Base-by-base conservation (phyloP, 129 eudicot genomes). In the Centrapalus pauciflorus region DNA sequence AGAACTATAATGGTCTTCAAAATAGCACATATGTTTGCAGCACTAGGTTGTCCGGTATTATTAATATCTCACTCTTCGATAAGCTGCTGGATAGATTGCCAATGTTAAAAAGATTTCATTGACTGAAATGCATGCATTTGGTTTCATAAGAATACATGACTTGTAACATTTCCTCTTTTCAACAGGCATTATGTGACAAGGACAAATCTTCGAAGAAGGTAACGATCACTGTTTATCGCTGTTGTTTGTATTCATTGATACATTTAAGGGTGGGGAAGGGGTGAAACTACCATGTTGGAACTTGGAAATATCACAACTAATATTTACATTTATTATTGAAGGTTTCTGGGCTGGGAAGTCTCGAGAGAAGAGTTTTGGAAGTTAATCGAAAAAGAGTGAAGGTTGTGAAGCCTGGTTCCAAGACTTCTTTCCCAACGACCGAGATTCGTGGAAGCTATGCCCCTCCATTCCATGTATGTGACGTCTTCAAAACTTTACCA, bases 381-480 rank as follows among this genome's bases (percentile, higher is more conserved):
- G 90, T 86, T 45, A 81, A 87, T 43, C 80, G 84, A 48, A 94
- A 94, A 82, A 77, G 92, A 76, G 87, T 84, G 33, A 94, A 94
- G 82, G 95, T 94, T 59, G 90, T 89, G 60, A 94, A 94, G 69
- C 99, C 99, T 33, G 99, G 95, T 48, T 89, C 99, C 50, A 94
- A 94, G 69, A 94, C 97, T 62, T 89, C 99, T 0, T 89, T 94
- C 64, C 86, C 99, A 0, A 64, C 89, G 11, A 94, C 99, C 32
- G 99, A 94, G 64, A 83, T 94, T 73, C 97, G 99, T 48, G 99
- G 99, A 69, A 82, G 58, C 67, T 94, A 94, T 72, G 69, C 97
- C 54, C 99, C 99, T 38, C 99, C 99, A 11, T 94, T 94, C 81
- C 99, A 94, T 82, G 99, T 94, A 86, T 66, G 88, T 76, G 48